Base-by-base conservation (phyloP, 768 basidiomycete genomes). In the Termitomyces sp. region DNA sequence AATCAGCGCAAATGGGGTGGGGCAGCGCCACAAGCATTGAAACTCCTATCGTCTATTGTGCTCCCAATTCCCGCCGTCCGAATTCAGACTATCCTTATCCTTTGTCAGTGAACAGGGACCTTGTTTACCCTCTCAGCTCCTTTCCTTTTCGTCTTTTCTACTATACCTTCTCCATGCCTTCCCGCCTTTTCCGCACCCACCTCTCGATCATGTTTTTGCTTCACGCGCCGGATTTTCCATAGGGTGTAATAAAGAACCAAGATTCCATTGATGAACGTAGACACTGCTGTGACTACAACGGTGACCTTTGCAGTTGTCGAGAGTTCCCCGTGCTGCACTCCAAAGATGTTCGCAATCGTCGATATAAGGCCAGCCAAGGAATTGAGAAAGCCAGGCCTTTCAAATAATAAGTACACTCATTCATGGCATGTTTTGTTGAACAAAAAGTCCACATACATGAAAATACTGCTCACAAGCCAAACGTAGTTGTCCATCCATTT, bases 401-500 rank as follows among this genome's bases (percentile, higher is more conserved):
- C 14, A n/a, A 37, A 22, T 22, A 32, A 42, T 36, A n/a, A 53
- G 44, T 39, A 52, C 7, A 34, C 26, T 4, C 46, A 37, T 37
- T 24, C 10, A 34, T 13, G 16, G 26, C 4, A 4, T 39, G 5
- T 43, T 16, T 39, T 16, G 14, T 12, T 6, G 36, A n/a, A 58
- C 33, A 26, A 33, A 20, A 33, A 10, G 30, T 34, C 6, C 8
- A 66, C 81, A 55, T 59, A 85, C 84, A 83, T 55, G 65, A 84
- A 86, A 49, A 85, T 74, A 46, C 77, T 82, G 68, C 83, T 82
- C 14, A 79, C 69, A 26, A 80, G 65, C 84, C 84, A 86, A 52
- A 86, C 63, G 62, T 85, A 85, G 59, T 85, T 86, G 51, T 69
- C 70, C 63, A 70, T 74, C 83, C 84, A 86, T 59, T 75, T 73